These are phyloP conservation scores for Thamnidium elegans DNA, from an alignment of 192 early-diverging fungal genomes.

Conservation along the genomic window DNA sequence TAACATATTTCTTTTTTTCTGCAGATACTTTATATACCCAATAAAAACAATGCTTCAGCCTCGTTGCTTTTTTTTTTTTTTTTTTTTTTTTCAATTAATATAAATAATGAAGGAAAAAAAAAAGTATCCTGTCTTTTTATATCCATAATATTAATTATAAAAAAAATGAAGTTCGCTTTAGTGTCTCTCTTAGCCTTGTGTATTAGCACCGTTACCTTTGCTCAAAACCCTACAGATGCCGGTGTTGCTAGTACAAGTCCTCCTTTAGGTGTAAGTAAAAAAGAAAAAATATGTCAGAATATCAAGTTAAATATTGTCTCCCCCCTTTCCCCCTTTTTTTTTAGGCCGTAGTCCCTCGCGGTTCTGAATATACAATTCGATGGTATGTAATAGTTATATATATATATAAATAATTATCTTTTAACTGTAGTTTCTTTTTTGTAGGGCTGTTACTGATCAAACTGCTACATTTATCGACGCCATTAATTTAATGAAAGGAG, in stretches of 20 bases:
- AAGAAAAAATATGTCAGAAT: background rate
- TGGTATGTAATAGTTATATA: no score
- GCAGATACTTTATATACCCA: no score
- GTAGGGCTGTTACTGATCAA: background rate
- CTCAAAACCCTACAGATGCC: background rate
- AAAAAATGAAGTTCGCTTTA: constrained; percentile 6
- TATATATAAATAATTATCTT: no score
- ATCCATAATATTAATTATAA: background rate
- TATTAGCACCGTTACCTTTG: background rate
- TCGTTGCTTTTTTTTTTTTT: no score
- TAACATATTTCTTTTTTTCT: no score
- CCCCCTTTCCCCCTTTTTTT: background rate
- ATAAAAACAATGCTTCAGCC: no score
- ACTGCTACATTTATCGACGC: background rate
- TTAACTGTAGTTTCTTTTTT: no score
- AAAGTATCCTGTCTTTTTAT: no score
- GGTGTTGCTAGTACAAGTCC: background rate
- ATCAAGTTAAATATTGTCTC: background rate
- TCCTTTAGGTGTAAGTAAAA: background rate
- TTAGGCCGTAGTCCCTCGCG: background rate
- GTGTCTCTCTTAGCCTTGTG: background rate
- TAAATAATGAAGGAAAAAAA: no score
- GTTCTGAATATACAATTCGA: no score
- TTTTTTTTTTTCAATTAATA: no score
- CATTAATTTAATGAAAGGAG: constrained; percentile 11